Percentiles rank a stretch among this genome's conserved stretches.
Evolutionary conservation across 2,329 filamentous ascomycete species (phyloP).

Genomic region (Pyrenochaeta sp.): DNA sequence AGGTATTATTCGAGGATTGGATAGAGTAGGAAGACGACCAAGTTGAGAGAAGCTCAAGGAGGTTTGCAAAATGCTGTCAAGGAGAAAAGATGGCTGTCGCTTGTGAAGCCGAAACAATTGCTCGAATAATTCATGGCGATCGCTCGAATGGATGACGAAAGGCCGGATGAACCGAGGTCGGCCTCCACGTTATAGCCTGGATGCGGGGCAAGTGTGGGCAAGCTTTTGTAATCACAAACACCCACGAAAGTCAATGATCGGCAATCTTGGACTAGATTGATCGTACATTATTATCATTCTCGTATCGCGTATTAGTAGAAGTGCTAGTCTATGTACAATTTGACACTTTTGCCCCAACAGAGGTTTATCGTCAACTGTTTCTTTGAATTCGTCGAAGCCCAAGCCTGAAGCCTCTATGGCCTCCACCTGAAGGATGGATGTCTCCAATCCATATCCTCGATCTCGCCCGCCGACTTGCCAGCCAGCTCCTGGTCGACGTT

Average conservation of each 20-base stretch:
- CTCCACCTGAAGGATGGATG: conserved; percentile 73
- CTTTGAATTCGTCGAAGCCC: too few relatives aligned
- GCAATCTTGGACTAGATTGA: neutral
- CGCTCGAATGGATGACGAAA: conserved; percentile 19
- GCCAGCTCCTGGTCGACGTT: conserved; percentile 65
- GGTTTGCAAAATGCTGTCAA: neutral
- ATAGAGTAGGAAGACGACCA: neutral
- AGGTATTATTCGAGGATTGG: neutral
- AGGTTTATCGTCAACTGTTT: too few relatives aligned
- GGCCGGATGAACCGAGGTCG: conserved; percentile 21
- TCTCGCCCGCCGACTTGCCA: conserved; percentile 52
- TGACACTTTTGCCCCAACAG: too few relatives aligned
- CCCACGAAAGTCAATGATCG: too few relatives aligned
- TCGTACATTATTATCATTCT: too few relatives aligned
- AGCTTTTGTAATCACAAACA: neutral
- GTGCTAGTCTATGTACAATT: too few relatives aligned
- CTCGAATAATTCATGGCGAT: conserved; percentile 2
- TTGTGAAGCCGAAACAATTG: neutral
- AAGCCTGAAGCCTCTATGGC: conserved; percentile 36
- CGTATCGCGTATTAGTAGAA: too few relatives aligned
- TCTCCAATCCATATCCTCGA: conserved; percentile 49
- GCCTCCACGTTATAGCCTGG: neutral
- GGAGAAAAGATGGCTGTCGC: neutral
- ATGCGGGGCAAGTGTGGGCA: conserved; percentile 13
- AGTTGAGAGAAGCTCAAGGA: neutral